Evolutionary conservation across 768 basidiomycete species (phyloP), one percentile per base, ranked within the genome.

Genomic region (Rhizopogon vesiculosus): DNA sequence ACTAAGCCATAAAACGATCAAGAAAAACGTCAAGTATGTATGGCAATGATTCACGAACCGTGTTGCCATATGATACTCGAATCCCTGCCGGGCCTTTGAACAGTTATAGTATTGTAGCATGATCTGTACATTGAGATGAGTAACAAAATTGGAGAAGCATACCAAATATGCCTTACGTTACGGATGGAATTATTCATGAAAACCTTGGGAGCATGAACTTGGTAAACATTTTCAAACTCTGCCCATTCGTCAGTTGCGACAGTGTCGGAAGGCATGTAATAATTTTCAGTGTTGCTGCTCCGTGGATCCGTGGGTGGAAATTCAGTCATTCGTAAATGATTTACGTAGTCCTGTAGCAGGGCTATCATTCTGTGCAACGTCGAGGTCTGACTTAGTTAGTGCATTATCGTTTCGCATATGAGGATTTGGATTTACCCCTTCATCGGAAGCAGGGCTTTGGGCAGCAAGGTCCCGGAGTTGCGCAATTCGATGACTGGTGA

Each of bases 21-120:
- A 42, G 18, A 48, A 16, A 9, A 43, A 19, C 2, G 35, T 48
- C 43, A n/a, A 61, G 50, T 45, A 57, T 55, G 22, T 54, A 13
- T 53, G 42, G 38, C 7, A 51, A 54, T 42, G n/a, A 10, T 3
- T 45, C 29, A 64, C 82, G 62, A 69, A 90, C 87, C 86, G 83
- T 12, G 89, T 84, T 8, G 93, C 90, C 79, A 94, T 83, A 64
- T 93, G 89, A 65, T 94, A 95, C 68, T 94, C 92, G 51, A 90
- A 82, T 18, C 89, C 88, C 61, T 82, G 78, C 42, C 91, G 78
- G 25, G 85, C 80, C 45, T 85, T 79, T 39, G 86, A 89, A 62
- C 88, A 89, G 65, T 90, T 87, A 62, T 92, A 95, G 70, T 97
- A 97, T 64, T 89, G 86, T 72, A 90, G 81, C 69, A 94, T 78